phyloP scores from a whole-genome alignment of 768 basidiomycete species.

The Tylopilus sp. region DNA sequence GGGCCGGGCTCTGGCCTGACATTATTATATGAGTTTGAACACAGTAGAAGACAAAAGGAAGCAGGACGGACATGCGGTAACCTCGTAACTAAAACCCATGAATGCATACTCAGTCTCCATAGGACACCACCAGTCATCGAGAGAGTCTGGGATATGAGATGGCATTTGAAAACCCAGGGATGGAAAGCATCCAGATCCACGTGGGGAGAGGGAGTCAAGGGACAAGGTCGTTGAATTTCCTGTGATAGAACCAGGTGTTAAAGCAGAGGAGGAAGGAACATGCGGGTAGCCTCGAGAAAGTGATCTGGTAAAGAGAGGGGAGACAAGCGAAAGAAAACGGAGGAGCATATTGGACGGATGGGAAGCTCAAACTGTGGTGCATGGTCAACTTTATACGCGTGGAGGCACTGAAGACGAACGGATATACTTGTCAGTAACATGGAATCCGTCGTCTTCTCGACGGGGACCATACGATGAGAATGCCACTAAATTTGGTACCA shows the following conservation, averaged over 20 bases:
- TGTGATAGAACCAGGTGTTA: neutral
- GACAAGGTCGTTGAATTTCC: too few species aligned
- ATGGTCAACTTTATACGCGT: neutral
- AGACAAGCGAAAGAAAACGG: slow-evolving; percentile 1
- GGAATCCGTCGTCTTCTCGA: too few species aligned
- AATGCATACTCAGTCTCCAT: slow-evolving; percentile 66
- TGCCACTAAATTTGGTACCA: too few species aligned
- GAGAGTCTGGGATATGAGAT: slow-evolving; percentile 38
- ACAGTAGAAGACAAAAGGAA: neutral
- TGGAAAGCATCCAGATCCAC: slow-evolving; percentile 37
- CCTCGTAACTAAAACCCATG: slow-evolving; percentile 74
- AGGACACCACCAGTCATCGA: slow-evolving; percentile 64
- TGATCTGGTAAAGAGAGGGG: slow-evolving; percentile 11
- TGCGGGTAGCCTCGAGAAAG: slow-evolving; percentile 12
- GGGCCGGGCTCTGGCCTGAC: slow-evolving; percentile 54
- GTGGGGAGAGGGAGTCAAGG: too few species aligned
- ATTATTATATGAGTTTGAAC: neutral
- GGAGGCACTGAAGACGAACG: too few species aligned
- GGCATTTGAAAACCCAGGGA: slow-evolving; percentile 55
- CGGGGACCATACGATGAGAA: too few species aligned
- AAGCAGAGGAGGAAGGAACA: neutral
- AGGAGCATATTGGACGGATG: slow-evolving; percentile 10
- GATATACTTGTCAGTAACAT: too few species aligned
- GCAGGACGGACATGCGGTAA: slow-evolving; percentile 51
- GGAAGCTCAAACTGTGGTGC: neutral